Evolutionary conservation across 1,284 basidiomycete genomes (phyloP).

Genomic region (Pseudozyma thailandica): DNA sequence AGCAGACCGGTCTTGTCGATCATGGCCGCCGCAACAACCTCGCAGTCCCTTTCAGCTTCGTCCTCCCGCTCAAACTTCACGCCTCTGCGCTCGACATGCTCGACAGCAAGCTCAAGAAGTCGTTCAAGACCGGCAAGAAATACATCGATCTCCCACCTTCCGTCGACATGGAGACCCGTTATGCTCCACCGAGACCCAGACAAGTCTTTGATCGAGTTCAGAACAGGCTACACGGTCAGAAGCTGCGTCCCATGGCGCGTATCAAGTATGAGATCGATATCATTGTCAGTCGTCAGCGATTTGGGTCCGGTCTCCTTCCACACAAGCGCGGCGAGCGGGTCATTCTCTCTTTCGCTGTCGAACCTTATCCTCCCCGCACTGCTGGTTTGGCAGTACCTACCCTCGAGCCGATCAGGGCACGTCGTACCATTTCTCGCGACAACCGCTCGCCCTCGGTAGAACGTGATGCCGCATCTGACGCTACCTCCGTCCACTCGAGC

Average conservation of each 20-base stretch:
- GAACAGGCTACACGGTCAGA: constrained; percentile 42
- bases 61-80: constrained; percentile 46
- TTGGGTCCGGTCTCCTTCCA: constrained; percentile 35
- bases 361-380: constrained; percentile 48
- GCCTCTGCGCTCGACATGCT: constrained; percentile 49
- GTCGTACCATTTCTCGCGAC: constrained; percentile 22
- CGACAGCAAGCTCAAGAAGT: constrained; percentile 49
- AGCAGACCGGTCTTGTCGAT: constrained; percentile 46
- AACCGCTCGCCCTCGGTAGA: constrained; percentile 17
- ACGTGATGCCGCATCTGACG: constrained; percentile 10
- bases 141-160: constrained; percentile 50
- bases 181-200: constrained; percentile 37
- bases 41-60: constrained; percentile 48
- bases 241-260: constrained; percentile 43
- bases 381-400: constrained; percentile 46
- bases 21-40: constrained; percentile 51
- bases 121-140: constrained; percentile 44
- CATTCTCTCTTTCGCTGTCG: constrained; percentile 46
- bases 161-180: constrained; percentile 49
- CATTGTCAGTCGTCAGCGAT: constrained; percentile 45
- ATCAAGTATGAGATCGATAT: constrained; percentile 56
- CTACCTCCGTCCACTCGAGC: constrained; percentile 14
- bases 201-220: constrained; percentile 40
- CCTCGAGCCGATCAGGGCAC: constrained; percentile 31
- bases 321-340: constrained; percentile 46